Percentiles rank a stretch among this genome's conserved stretches.
Conservation (phyloP, 768 basidiomycete species). For the Panaeolus cyanescens region DNA sequence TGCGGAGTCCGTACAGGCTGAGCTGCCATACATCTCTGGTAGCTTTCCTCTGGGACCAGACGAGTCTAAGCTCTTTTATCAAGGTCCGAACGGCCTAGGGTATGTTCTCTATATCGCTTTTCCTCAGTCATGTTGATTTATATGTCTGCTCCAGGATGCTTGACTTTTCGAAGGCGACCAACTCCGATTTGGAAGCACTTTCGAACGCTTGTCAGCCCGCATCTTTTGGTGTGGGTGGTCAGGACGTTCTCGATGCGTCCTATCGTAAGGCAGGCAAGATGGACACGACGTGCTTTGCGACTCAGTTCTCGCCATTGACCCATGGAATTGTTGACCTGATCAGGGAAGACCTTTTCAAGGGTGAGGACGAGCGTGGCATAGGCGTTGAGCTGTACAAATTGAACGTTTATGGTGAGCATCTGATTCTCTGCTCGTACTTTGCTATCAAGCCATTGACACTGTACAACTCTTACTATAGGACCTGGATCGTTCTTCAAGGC, state of each 20-base stretch:
- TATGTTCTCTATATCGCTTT: neutral
- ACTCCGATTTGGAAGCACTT: conserved; percentile 21
- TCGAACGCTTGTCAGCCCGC: conserved; percentile 37
- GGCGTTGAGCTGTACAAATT: conserved; percentile 35
- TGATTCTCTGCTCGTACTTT: neutral
- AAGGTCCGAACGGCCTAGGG: neutral
- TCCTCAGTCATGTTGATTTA: neutral
- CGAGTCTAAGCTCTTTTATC: neutral
- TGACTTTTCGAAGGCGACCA: conserved; percentile 7
- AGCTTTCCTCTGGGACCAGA: neutral
- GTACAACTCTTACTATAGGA: conserved; percentile 19
- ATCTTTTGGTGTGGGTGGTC: conserved; percentile 35
- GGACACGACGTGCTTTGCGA: conserved; percentile 34
- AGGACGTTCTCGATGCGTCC: conserved; percentile 42
- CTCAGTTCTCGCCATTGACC: conserved; percentile 26
- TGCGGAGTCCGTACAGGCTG: neutral
- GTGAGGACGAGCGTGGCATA: conserved; percentile 10
- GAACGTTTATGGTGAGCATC: conserved; percentile 36
- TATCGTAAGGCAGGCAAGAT: conserved; percentile 50
- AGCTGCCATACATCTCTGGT: neutral
- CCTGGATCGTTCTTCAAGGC: conserved; percentile 50
- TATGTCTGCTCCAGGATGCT: neutral
- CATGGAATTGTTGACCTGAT: conserved; percentile 22
- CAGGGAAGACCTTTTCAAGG: conserved; percentile 17
- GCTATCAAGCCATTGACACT: neutral